Percentiles rank a stretch among this genome's conserved stretches.
Evolutionary conservation across 2,329 filamentous ascomycete species (phyloP).

Genomic region (Diplocarpon rosae): DNA sequence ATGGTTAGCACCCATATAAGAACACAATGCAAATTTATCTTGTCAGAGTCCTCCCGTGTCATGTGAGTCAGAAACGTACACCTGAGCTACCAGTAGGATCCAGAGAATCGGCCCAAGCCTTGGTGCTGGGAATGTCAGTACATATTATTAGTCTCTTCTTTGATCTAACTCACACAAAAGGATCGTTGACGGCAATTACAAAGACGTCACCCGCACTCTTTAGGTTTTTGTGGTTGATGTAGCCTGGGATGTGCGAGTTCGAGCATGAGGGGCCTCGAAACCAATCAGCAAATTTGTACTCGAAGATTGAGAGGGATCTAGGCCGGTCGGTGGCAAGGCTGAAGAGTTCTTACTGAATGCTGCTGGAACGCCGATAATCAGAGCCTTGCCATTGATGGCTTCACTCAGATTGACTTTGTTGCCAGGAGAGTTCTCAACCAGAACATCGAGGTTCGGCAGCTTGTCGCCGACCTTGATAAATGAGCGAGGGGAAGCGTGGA

Average conservation of each 20-base stretch:
- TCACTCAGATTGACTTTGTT: slow-evolving; percentile 86
- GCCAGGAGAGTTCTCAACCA: slow-evolving; percentile 77
- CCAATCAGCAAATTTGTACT: background rate
- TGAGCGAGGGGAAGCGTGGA: slow-evolving; percentile 52
- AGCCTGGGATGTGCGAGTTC: slow-evolving; percentile 69
- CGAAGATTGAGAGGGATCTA: too few species aligned
- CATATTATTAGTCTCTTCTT: background rate
- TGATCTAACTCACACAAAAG: slow-evolving; percentile 66
- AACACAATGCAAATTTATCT: background rate
- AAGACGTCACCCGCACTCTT: slow-evolving; percentile 76
- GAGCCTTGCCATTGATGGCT: slow-evolving; percentile 57
- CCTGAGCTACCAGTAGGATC: slow-evolving; percentile 66
- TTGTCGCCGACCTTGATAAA: slow-evolving; percentile 69
- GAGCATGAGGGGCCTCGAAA: slow-evolving; percentile 47
- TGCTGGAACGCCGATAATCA: slow-evolving; percentile 78
- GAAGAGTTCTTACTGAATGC: slow-evolving; percentile 48
- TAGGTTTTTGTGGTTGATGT: slow-evolving; percentile 68
- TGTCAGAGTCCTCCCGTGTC: background rate
- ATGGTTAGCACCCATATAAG: background rate
- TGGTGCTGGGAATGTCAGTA: slow-evolving; percentile 49
- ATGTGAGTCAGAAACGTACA: slow-evolving; percentile 39
- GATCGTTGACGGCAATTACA: slow-evolving; percentile 86
- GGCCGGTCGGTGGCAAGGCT: too few species aligned
- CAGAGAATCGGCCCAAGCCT: slow-evolving; percentile 72
- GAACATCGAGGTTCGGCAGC: slow-evolving; percentile 64